Conservation (phyloP, 306 rosid species). For the Canavalia gladiata region DNA sequence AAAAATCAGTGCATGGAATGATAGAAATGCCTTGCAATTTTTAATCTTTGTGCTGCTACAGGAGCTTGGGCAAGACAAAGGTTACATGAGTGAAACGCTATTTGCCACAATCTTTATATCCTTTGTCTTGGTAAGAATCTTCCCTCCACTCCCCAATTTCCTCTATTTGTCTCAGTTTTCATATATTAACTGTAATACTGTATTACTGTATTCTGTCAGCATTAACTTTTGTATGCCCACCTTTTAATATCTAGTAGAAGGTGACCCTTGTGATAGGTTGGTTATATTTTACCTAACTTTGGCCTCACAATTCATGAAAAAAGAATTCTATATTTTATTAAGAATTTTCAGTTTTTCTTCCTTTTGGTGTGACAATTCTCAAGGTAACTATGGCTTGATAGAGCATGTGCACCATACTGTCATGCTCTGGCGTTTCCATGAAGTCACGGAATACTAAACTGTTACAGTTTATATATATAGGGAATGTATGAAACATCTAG, state of each 20-base stretch:
- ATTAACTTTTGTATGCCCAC: neutral
- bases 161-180: slow-evolving; percentile 26
- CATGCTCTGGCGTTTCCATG: slow-evolving; percentile 25
- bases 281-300: slow-evolving; percentile 5
- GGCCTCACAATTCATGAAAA: slow-evolving; percentile 24
- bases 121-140: slow-evolving; percentile 69
- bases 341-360: neutral
- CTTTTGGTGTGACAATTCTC: slow-evolving; percentile 16
- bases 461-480: neutral
- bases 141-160: neutral
- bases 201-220: slow-evolving; percentile 34
- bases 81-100: slow-evolving; percentile 78
- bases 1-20: slow-evolving; percentile 13
- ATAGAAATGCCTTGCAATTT: slow-evolving; percentile 40
- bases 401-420: slow-evolving; percentile 19
- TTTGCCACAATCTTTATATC: slow-evolving; percentile 72
- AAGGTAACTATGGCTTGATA: slow-evolving; percentile 27
- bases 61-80: slow-evolving; percentile 87
- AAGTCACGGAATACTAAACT: slow-evolving; percentile 19
- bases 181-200: slow-evolving; percentile 13
- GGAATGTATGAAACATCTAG: too few species aligned
- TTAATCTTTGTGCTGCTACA: slow-evolving; percentile 39
- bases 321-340: neutral
- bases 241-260: slow-evolving; percentile 30
- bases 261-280: slow-evolving; percentile 16